These are phyloP conservation scores for Ceratopteris richardii DNA, from an alignment of 75 land plant genomes.

Conservation along the genomic window DNA sequence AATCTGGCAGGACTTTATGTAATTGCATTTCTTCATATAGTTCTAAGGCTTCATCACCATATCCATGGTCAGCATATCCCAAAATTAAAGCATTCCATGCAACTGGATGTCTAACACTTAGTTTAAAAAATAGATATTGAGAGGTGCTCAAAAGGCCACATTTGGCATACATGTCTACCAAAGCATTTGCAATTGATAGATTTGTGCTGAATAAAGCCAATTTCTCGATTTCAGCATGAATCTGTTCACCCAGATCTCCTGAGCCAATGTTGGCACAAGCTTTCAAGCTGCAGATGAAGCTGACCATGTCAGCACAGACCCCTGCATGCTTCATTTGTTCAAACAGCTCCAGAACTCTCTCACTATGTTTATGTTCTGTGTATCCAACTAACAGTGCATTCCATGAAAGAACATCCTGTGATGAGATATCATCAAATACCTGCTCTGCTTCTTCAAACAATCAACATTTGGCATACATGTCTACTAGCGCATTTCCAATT, in stretches of 20 bases:
- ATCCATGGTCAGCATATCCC: too few relatives aligned
- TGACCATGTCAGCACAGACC: slow-evolving; percentile 7
- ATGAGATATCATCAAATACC: slow-evolving; percentile 9
- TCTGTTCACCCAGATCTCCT: slow-evolving; percentile 20
- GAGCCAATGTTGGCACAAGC: slow-evolving; percentile 18
- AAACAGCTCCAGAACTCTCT: slow-evolving; percentile 22
- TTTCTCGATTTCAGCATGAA: slow-evolving; percentile 33
- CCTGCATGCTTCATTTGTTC: slow-evolving; percentile 7
- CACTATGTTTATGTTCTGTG: slow-evolving; percentile 11
- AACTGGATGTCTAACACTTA: slow-evolving; percentile 17
- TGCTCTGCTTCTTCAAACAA: slow-evolving; percentile 8
- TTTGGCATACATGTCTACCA: slow-evolving; percentile 61
- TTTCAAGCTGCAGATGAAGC: slow-evolving; percentile 6
- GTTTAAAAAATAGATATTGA: slow-evolving; percentile 18
- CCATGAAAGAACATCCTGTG: slow-evolving; percentile 24
- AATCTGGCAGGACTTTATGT: too few relatives aligned
- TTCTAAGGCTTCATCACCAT: too few relatives aligned
- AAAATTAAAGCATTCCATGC: too few relatives aligned
- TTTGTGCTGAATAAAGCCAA: slow-evolving; percentile 22
- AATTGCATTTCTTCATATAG: too few relatives aligned
- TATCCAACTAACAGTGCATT: slow-evolving; percentile 26
- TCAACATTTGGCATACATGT: slow-evolving; percentile 32
- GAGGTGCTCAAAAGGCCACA: slow-evolving; percentile 37
- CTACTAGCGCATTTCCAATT: slow-evolving; percentile 24
- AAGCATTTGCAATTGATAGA: slow-evolving; percentile 35